These are phyloP conservation scores for Russula foetens DNA, from an alignment of 768 basidiomycete species.

Conservation along the genomic window DNA sequence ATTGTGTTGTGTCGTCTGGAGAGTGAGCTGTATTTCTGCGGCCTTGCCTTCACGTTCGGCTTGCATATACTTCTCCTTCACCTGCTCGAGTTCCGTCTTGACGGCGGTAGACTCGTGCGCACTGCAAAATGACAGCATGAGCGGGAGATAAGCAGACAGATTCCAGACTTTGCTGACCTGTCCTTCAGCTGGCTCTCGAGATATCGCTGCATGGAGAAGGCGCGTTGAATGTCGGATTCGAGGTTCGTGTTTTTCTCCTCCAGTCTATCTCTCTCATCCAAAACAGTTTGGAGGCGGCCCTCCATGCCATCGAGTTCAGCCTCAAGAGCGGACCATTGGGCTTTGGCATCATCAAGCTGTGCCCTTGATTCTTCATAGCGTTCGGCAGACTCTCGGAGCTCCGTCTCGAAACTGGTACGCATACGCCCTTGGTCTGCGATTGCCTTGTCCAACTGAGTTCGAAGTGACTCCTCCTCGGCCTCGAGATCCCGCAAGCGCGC, in stretches of 20 bases:
- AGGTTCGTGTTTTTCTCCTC: slow-evolving; percentile 51
- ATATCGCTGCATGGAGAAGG: slow-evolving; percentile 50
- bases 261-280: slow-evolving; percentile 43
- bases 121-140: slow-evolving; percentile 29
- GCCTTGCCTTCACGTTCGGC: slow-evolving; percentile 42
- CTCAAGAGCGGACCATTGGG: slow-evolving; percentile 29
- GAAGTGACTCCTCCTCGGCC: slow-evolving; percentile 6
- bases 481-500: slow-evolving; percentile 13
- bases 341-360: slow-evolving; percentile 6
- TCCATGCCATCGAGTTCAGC: slow-evolving; percentile 37
- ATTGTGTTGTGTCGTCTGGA: slow-evolving; percentile 60
- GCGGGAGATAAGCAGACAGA: neutral
- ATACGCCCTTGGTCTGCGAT: neutral
- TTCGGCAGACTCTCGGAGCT: slow-evolving; percentile 17
- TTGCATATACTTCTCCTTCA: slow-evolving; percentile 31
- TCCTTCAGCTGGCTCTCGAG: slow-evolving; percentile 58
- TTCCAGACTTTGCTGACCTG: slow-evolving; percentile 33
- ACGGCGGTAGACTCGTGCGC: slow-evolving; percentile 36
- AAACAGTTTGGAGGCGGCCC: slow-evolving; percentile 29
- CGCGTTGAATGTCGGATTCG: slow-evolving; percentile 59
- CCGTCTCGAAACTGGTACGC: slow-evolving; percentile 13
- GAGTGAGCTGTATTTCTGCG: slow-evolving; percentile 56
- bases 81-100: slow-evolving; percentile 23
- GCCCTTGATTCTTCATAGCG: slow-evolving; percentile 1
- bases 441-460: slow-evolving; percentile 11